Base-by-base conservation (phyloP, 441 rosid species). In the Hura crepitans region DNA sequence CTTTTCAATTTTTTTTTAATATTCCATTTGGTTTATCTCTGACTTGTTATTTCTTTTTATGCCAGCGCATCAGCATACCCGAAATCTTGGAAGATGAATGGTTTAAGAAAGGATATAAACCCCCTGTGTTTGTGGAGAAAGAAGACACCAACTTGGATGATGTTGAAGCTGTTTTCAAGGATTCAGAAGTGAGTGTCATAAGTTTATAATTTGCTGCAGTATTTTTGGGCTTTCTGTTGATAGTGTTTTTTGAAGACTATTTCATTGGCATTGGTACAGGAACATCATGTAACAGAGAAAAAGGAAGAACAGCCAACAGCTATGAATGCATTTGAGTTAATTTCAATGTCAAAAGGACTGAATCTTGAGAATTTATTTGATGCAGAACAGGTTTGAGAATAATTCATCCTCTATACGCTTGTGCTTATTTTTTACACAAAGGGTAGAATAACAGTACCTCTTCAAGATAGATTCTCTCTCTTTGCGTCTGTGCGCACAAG, bases 41-140 rank as follows among this genome's bases (percentile, higher is more conserved):
- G n/a, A 35, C 69, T 42, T 22, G 46, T 42, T 67, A 11, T 68
- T 60, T 75, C 33, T 68, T 61, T 33, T 56, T 20, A n/a, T 47
- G 39, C 72, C 89, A 94, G 97, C 96, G 97, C 45, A 80, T 94
- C 56, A 85, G 89, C 2, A 70, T 85, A 47, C 86, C 92, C 18
- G 97, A 91, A 81, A 86, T 88, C 70, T 80, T 94, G 73, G 89
- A 84, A 82, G 91, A 94, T 79, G 91, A 85, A 82, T 94, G 99
- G 99, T 91, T 91, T 74, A 89, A 85, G 77, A 90, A 83, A 82
- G 91, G 70, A 77, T 91, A 87, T 67, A 87, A 86, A 79, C 86
- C 91, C 13, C 86, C 99, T 3, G 81, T 87, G 31, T 94, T 91
- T 51, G 84, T 85, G 73, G 97, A 94, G 81, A 89, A 82, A 53